Evolutionary conservation across 2,329 filamentous ascomycete genomes (phyloP), one percentile per base, ranked within the genome.

Genomic region (Phialophora tarda): DNA sequence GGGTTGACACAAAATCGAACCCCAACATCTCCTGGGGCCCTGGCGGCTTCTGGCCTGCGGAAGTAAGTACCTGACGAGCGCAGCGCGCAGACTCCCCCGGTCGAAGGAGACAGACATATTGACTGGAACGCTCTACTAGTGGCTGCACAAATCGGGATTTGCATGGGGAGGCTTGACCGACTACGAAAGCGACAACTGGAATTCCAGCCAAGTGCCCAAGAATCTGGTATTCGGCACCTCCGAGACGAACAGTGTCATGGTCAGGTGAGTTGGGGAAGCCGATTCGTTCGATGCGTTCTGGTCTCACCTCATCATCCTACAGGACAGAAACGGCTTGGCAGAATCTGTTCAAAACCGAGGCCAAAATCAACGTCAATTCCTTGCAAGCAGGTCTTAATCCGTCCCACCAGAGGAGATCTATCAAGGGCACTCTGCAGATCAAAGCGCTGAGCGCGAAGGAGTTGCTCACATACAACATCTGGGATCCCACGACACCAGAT

Each of bases 261-360:
- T 53, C 23, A 53, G 48, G 48, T 53, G 17, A 24, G 48, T 23
- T 21, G 17, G 3, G 1, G 48, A 12, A 53, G 3, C 24, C 11
- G 24, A 53, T 53, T 21, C 48, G n/a, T 21, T 23, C 48, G 23
- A n/a, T 23, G 48, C 48, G 11, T 26, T 5, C 23, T 30, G 28
- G n/a, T 26, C 48, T 53, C 48, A 21, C 48, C 48, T 30, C 28
- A 30, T 53, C 48, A 53, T 53, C 48, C n/a, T 53, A 26, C 48
- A 53, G 48, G 48, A 53, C 48, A 26, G 48, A 53, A 26, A 53
- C 48, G n/a, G 48, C 48, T 53, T 53, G 48, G 48, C 48, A 53
- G 14, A 26, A 53, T 23, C 48, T 53, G 24, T 53, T 53, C 23
- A 26, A 53, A 26, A 53, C 24, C n/a, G 48, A 21, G n/a, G n/a